Conservation (phyloP, 1,139 yeast species). For the Groenewaldozyma auringiensis region DNA sequence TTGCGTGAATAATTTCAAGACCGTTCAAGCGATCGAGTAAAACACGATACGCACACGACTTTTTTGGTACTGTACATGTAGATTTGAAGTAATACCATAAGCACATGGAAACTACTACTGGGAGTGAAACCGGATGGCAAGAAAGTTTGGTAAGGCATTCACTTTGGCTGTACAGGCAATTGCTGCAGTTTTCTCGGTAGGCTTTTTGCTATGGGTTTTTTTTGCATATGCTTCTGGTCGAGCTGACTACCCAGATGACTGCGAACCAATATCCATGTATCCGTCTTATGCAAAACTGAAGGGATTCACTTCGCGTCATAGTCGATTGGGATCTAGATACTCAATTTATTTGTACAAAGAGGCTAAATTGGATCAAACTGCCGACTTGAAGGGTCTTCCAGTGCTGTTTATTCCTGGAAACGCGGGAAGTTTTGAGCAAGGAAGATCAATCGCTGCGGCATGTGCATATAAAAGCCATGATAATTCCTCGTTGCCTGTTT, state of each 20-base stretch:
- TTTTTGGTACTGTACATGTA: too few relatives aligned
- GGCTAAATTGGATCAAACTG: conserved; percentile 32
- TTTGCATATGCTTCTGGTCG: not conserved
- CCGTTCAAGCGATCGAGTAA: too few relatives aligned
- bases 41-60: too few relatives aligned
- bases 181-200: conserved; percentile 3
- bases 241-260: conserved; percentile 6
- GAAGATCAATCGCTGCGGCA: conserved; percentile 76
- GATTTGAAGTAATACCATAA: too few relatives aligned
- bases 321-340: conserved; percentile 70
- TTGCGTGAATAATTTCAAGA: too few relatives aligned
- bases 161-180: not conserved
- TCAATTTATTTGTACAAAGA: conserved; percentile 75
- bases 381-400: conserved; percentile 63
- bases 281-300: conserved; percentile 16
- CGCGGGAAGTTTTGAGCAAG: conserved; percentile 91
- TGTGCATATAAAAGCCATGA: conserved; percentile 51
- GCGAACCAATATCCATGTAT: conserved; percentile 12
- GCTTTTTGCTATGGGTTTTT: conserved; percentile 1
- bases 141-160: not conserved
- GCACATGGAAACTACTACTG: too few relatives aligned
- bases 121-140: too few relatives aligned
- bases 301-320: conserved; percentile 56
- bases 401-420: conserved; percentile 93
- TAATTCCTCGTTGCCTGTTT: conserved; percentile 10